Evolutionary conservation across 257 asterid genomes (phyloP).

Genomic region (Solanum tarijense): DNA sequence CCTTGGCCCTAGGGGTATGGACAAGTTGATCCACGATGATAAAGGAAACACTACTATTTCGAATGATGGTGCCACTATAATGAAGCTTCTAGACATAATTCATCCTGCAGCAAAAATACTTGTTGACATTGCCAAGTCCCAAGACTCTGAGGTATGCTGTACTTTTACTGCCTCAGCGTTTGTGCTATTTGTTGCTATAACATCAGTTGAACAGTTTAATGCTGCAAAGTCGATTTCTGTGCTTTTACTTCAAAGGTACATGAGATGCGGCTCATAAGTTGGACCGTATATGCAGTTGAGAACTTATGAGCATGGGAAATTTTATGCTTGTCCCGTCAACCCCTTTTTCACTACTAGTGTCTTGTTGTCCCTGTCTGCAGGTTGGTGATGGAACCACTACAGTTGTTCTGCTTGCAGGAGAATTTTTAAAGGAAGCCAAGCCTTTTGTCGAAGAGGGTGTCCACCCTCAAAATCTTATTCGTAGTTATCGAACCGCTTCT

Average conservation of each 20-base stretch:
- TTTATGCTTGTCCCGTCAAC: not conserved
- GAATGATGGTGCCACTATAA: conserved; percentile 97
- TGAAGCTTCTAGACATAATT: conserved; percentile 96
- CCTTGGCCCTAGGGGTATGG: conserved; percentile 99
- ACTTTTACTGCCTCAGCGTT: not conserved
- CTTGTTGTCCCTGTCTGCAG: conserved; percentile 24
- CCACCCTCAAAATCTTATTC: conserved; percentile 88
- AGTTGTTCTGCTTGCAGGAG: conserved; percentile 95
- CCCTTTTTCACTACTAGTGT: not conserved
- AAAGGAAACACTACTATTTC: conserved; percentile 96
- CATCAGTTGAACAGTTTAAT: not conserved
- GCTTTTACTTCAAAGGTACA: not conserved
- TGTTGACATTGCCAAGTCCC: conserved; percentile 96
- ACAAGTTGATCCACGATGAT: conserved; percentile 96
- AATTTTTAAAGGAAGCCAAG: conserved; percentile 92
- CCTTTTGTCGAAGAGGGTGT: conserved; percentile 98
- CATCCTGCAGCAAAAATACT: conserved; percentile 99
- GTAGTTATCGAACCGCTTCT: conserved; percentile 82
- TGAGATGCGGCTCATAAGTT: not conserved
- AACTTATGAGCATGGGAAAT: not conserved
- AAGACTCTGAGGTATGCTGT: conserved; percentile 81
- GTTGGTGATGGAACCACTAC: conserved; percentile 99
- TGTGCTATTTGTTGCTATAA: not conserved
- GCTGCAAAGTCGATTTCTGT: not conserved
- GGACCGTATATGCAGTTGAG: not conserved